Conservation (phyloP, 306 rosid species). For the Gillenia trifoliata region DNA sequence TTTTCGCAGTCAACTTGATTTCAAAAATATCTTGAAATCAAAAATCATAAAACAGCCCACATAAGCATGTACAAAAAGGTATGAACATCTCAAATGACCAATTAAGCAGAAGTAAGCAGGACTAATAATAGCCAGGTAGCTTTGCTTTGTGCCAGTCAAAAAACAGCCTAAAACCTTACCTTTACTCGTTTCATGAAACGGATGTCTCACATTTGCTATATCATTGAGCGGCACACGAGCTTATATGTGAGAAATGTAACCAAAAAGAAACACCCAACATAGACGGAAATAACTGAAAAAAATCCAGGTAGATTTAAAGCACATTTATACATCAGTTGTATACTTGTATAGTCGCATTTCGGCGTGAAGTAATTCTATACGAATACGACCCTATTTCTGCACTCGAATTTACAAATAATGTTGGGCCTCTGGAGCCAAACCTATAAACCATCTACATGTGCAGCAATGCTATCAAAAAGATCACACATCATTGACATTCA, state of each 20-base stretch:
- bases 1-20: background rate
- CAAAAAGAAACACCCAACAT: background rate
- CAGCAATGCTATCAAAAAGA: background rate
- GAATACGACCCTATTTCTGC: slow-evolving; percentile 39
- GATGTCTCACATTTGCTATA: too few species aligned
- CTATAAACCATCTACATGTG: slow-evolving; percentile 27
- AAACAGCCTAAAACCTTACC: too few species aligned
- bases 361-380: slow-evolving; percentile 31
- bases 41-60: background rate
- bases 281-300: slow-evolving; percentile 3
- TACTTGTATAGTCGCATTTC: slow-evolving; percentile 18
- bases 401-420: slow-evolving; percentile 42
- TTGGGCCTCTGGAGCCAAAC: slow-evolving; percentile 31
- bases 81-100: background rate
- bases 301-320: background rate
- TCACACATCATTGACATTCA: slow-evolving; percentile 29
- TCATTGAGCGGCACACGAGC: background rate
- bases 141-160: background rate
- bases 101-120: slow-evolving; percentile 1
- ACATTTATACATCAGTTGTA: background rate
- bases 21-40: background rate
- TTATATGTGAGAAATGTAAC: background rate
- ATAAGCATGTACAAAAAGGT: background rate
- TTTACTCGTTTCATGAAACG: too few species aligned
- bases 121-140: slow-evolving; percentile 10